Evolutionary conservation across 2,329 filamentous ascomycete species (phyloP).

Genomic region (Xylariaceae sp.): DNA sequence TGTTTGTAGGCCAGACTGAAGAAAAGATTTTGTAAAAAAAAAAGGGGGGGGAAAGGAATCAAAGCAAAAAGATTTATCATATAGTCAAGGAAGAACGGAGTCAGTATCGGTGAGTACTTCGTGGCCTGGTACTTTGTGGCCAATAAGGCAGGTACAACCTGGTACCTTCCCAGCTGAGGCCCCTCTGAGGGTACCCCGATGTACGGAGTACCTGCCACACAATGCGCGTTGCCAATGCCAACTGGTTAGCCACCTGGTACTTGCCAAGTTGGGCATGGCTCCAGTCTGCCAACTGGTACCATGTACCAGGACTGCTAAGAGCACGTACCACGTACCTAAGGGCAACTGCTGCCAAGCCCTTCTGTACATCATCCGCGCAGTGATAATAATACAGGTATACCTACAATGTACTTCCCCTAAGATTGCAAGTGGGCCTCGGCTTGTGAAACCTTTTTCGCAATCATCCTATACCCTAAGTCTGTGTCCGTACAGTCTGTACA

Average conservation of each 20-base stretch:
- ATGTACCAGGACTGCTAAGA: neutral
- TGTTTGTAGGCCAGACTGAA: slow-evolving; percentile 11
- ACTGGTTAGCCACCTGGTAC: neutral
- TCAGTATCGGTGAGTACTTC: slow-evolving; percentile 10
- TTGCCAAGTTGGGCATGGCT: neutral
- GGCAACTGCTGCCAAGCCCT: neutral
- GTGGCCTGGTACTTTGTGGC: neutral
- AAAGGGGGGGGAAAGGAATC: slow-evolving; percentile 13
- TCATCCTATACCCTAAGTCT: neutral
- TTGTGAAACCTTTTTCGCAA: neutral
- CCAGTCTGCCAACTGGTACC: neutral
- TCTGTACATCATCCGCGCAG: neutral
- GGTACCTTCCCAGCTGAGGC: neutral
- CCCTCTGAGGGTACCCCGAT: neutral
- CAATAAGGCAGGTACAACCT: neutral
- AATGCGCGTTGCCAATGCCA: neutral
- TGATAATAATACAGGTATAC: neutral
- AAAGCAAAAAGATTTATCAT: slow-evolving; percentile 19
- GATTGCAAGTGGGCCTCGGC: neutral
- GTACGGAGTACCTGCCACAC: neutral
- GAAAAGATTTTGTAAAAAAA: slow-evolving; percentile 12
- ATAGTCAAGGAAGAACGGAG: slow-evolving; percentile 10
- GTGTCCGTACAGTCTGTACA: too few species aligned
- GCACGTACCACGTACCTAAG: neutral
- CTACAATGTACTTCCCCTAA: neutral